Percentiles rank a stretch among this genome's conserved stretches.
These are phyloP conservation scores for Didymella keratinophila DNA, from an alignment of 2,329 filamentous ascomycete genomes.

Conservation along the genomic window DNA sequence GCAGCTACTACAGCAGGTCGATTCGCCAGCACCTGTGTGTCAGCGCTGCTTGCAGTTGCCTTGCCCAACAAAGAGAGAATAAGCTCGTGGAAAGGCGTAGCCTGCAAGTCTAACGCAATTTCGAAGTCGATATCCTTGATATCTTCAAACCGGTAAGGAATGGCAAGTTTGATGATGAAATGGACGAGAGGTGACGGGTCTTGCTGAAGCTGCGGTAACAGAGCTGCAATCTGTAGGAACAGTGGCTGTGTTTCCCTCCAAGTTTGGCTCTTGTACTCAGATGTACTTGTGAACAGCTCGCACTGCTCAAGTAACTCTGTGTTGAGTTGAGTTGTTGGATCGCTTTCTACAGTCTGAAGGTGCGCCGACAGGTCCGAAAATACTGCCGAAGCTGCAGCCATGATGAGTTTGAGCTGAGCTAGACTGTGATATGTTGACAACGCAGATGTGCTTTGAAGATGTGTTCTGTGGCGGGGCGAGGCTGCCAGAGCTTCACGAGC, in stretches of 20 bases:
- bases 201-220: conserved; percentile 63
- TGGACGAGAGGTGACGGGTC: conserved; percentile 64
- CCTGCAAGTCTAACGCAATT: conserved; percentile 60
- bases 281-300: conserved; percentile 52
- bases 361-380: conserved; percentile 51
- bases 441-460: not conserved
- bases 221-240: conserved; percentile 57
- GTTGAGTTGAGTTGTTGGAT: conserved; percentile 58
- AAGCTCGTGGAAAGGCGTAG: conserved; percentile 62
- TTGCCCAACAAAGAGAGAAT: conserved; percentile 65
- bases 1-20: conserved; percentile 63
- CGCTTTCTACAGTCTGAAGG: conserved; percentile 54
- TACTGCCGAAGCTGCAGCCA: conserved; percentile 31
- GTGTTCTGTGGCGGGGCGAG: conserved; percentile 21
- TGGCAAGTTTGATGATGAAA: conserved; percentile 60
- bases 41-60: conserved; percentile 59
- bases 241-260: conserved; percentile 47
- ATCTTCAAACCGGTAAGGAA: conserved; percentile 52
- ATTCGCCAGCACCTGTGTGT: conserved; percentile 66
- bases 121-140: conserved; percentile 62
- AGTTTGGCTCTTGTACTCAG: conserved; percentile 37
- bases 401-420: conserved; percentile 5
- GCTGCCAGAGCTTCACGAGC: conserved; percentile 8
- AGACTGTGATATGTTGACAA: not conserved
- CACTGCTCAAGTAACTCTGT: conserved; percentile 60